Evolutionary conservation across 805 yeast species (phyloP).

Genomic region (Starmerella apicola): DNA sequence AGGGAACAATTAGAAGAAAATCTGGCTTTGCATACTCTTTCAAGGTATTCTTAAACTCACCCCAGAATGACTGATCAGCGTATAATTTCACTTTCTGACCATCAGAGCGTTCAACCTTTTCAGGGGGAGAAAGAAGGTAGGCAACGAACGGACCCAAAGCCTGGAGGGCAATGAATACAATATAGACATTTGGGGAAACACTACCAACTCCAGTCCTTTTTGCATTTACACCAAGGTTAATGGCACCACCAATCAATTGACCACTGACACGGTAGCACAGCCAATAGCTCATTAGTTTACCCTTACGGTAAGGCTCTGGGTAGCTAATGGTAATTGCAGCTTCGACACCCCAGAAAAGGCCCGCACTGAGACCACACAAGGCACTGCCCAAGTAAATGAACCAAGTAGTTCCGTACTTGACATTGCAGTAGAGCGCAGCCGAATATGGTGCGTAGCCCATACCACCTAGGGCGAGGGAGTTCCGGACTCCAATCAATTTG

Average conservation of each 20-base stretch:
- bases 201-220: constrained; percentile 10
- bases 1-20: constrained; percentile 12
- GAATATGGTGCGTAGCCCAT: constrained; percentile 21
- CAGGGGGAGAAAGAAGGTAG: constrained; percentile 18
- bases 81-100: constrained; percentile 18
- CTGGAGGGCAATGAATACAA: constrained; percentile 19
- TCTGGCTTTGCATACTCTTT: constrained; percentile 6
- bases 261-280: constrained; percentile 18
- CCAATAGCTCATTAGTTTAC: constrained; percentile 20
- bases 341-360: constrained; percentile 22
- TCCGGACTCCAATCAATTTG: constrained; percentile 14
- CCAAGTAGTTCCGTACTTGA: constrained; percentile 20
- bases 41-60: constrained; percentile 7
- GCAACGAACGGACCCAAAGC: constrained; percentile 18
- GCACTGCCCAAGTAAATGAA: constrained; percentile 19
- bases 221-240: constrained; percentile 18
- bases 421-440: constrained; percentile 20
- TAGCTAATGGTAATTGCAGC: constrained; percentile 21
- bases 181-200: constrained; percentile 11
- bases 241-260: constrained; percentile 21
- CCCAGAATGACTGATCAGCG: background rate
- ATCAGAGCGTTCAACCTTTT: constrained; percentile 25
- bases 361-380: constrained; percentile 21
- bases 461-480: constrained; percentile 16
- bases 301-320: constrained; percentile 20